These are phyloP conservation scores for Zymoseptoria tritici DNA, from an alignment of 2,329 filamentous ascomycete genomes.

Conservation along the genomic window DNA sequence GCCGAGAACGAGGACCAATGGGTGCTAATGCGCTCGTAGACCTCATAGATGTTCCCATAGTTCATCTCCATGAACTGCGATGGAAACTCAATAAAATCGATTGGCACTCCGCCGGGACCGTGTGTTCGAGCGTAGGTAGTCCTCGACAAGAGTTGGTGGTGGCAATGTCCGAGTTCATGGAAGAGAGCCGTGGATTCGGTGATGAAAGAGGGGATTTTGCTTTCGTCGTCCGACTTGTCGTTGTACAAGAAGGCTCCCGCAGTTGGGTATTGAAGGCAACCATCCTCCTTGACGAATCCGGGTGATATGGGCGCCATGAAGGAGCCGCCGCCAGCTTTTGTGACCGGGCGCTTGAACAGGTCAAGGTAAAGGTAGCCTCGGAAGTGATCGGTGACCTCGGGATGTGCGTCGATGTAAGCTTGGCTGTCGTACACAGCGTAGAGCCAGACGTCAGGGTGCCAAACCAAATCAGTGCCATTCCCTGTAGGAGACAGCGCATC, in stretches of 20 bases:
- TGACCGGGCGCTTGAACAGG: conserved; percentile 1
- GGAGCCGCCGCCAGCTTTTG: neutral
- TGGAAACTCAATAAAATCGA: conserved; percentile 4
- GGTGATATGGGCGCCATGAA: neutral
- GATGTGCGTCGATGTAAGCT: neutral
- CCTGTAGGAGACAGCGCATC: neutral
- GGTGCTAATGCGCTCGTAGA: conserved; percentile 3
- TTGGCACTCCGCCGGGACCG: neutral
- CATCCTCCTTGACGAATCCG: neutral
- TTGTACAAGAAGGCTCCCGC: conserved; percentile 1
- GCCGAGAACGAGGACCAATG: conserved; percentile 6
- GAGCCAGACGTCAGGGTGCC: conserved; percentile 10
- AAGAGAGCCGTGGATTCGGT: neutral
- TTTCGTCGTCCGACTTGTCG: conserved; percentile 7
- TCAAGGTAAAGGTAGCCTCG: conserved; percentile 12
- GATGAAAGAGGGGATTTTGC: neutral
- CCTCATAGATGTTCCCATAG: neutral
- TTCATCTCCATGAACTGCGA: neutral
- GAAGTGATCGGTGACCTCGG: neutral
- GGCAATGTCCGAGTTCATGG: neutral
- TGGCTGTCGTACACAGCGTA: conserved; percentile 8
- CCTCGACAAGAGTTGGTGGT: conserved; percentile 5
- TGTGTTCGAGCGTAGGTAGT: neutral
- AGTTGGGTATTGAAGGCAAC: neutral
- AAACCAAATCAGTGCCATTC: conserved; percentile 4